Evolutionary conservation across 768 basidiomycete genomes (phyloP).

Genomic region (Tylopilus subfusipes): DNA sequence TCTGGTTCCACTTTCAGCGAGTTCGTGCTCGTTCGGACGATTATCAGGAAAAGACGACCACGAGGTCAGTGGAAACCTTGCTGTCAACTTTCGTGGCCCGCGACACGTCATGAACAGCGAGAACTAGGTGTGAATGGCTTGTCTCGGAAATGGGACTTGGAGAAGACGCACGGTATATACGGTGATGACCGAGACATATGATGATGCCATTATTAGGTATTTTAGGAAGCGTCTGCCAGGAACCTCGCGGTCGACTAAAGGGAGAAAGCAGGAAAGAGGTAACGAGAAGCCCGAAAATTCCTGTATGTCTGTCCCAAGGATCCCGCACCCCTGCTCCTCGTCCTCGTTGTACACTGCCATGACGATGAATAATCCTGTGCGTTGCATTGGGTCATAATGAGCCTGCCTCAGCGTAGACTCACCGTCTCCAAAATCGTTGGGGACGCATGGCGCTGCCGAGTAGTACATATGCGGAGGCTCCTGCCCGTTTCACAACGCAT

Average conservation of each 20-base stretch:
- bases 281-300: constrained; percentile 71
- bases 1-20: constrained; percentile 67
- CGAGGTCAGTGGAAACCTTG: constrained; percentile 80
- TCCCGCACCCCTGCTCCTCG: no score
- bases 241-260: constrained; percentile 88
- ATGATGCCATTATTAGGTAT: constrained; percentile 87
- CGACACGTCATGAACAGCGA: constrained; percentile 75
- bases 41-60: constrained; percentile 65
- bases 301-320: no score
- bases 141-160: not conserved
- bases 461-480: constrained; percentile 97
- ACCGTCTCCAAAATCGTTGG: constrained; percentile 79
- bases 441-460: constrained; percentile 92
- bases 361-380: constrained; percentile 94
- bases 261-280: constrained; percentile 84
- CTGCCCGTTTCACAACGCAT: constrained; percentile 68
- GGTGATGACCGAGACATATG: constrained; percentile 91
- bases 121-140: not conserved
- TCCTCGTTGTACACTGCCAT: constrained; percentile 98
- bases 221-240: constrained; percentile 83
- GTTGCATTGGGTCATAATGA: constrained; percentile 86
- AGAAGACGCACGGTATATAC: constrained; percentile 65
- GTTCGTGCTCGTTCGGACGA: constrained; percentile 66
- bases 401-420: constrained; percentile 87
- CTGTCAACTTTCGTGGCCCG: constrained; percentile 98